A percentile compares a stretch with the other conserved stretches of the same genome.
Evolutionary conservation across 371 early-diverging fungal species (phyloP).

Genomic region (Rhizopus sp.): DNA sequence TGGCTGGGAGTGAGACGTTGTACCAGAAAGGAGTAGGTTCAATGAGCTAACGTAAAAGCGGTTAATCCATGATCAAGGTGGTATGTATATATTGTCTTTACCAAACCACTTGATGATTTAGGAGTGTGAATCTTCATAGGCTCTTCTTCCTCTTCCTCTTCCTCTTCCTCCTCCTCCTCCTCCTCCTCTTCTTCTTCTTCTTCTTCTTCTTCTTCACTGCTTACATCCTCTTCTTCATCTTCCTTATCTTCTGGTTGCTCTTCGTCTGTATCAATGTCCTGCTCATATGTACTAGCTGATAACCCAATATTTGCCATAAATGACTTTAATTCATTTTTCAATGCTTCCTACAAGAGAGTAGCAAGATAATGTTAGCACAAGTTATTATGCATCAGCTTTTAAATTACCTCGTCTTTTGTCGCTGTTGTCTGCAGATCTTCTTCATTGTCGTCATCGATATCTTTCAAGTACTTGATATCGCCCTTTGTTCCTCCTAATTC

Average conservation of each 20-base stretch:
- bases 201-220: conserved; percentile 16
- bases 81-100: background rate
- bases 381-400: background rate
- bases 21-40: conserved; percentile 63
- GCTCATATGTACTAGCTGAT: conserved; percentile 27
- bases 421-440: background rate
- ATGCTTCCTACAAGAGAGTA: conserved; percentile 16
- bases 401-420: conserved; percentile 15
- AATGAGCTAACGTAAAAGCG: conserved; percentile 24
- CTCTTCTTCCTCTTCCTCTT: conserved; percentile 16
- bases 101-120: conserved; percentile 17
- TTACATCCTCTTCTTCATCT: conserved; percentile 14
- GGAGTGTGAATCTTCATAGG: conserved; percentile 21
- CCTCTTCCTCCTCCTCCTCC: conserved; percentile 17
- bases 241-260: conserved; percentile 23
- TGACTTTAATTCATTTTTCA: conserved; percentile 33
- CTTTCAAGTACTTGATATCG: conserved; percentile 38
- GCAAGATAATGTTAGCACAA: background rate
- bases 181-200: conserved; percentile 9
- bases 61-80: background rate
- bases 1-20: conserved; percentile 33
- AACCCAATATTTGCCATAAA: conserved; percentile 43
- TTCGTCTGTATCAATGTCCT: conserved; percentile 30
- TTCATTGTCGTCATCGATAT: conserved; percentile 26
- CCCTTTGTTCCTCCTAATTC: conserved; percentile 45